These are phyloP conservation scores for Phyllosticta ampelicida DNA, from an alignment of 2,329 filamentous ascomycete genomes.

Conservation along the genomic window DNA sequence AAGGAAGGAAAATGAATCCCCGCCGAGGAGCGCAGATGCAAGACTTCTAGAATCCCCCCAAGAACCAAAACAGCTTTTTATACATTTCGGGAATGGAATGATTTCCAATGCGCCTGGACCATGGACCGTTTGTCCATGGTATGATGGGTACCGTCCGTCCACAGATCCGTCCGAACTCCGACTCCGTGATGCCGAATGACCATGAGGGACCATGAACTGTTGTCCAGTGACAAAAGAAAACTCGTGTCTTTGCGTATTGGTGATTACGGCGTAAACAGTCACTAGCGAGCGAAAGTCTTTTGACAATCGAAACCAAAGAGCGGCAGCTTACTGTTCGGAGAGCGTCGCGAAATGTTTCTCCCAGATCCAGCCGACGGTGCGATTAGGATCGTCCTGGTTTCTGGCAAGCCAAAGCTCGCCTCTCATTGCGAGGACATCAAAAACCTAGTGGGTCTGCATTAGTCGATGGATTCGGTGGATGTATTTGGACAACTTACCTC, in stretches of 20 bases:
- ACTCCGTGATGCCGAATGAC: constrained; percentile 8
- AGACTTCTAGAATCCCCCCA: constrained; percentile 3
- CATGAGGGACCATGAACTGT: constrained; percentile 7
- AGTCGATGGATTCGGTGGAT: not conserved
- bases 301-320: not conserved
- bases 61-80: constrained; percentile 9
- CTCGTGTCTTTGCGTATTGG: constrained; percentile 3
- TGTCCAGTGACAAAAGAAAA: constrained; percentile 8
- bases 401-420: constrained; percentile 95
- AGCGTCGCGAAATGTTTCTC: constrained; percentile 74
- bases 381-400: constrained; percentile 80
- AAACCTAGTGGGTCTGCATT: constrained; percentile 24
- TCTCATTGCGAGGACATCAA: constrained; percentile 77
- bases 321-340: constrained; percentile 20
- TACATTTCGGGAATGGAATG: constrained; percentile 7
- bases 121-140: not conserved
- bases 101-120: constrained; percentile 6
- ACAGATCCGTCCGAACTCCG: constrained; percentile 2
- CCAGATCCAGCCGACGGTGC: constrained; percentile 94
- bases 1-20: not conserved
- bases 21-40: constrained; percentile 6
- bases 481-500: constrained; percentile 47
- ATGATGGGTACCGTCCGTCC: not conserved
- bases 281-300: not conserved
- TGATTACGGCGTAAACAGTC: constrained; percentile 5